Conservation (phyloP, 495 filamentous ascomycete genomes). For the Neurospora sp. region DNA sequence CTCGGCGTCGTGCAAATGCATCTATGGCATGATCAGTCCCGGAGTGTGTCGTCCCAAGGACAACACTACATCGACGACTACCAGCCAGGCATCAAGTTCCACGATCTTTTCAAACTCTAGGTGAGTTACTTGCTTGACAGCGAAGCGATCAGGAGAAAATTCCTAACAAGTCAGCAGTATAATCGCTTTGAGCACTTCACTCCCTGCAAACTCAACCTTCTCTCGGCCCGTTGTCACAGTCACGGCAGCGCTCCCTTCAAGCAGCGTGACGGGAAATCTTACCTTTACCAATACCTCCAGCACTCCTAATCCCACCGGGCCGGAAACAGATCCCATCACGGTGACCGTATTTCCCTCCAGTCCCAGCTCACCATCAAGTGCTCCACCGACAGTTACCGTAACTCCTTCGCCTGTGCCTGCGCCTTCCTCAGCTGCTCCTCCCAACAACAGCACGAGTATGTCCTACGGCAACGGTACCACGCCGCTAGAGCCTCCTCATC, state of each 20-base stretch:
- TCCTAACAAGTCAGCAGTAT: conserved; percentile 1
- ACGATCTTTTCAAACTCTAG: conserved; percentile 10
- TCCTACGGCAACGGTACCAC: not conserved
- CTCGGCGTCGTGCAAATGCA: conserved; percentile 31
- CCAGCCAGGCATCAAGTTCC: conserved; percentile 5
- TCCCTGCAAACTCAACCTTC: conserved; percentile 5
- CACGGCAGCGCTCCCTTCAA: conserved; percentile 5
- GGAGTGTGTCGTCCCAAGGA: conserved; percentile 17
- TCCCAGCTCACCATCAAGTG: not conserved
- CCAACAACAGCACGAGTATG: not conserved
- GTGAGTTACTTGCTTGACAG: not conserved
- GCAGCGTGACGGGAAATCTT: not conserved
- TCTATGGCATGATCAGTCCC: conserved; percentile 14
- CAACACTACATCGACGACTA: conserved; percentile 8
- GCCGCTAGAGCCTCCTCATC: not conserved
- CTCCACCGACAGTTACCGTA: not conserved
- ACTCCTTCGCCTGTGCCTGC: not conserved
- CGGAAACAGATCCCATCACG: conserved; percentile 4
- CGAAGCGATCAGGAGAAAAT: not conserved
- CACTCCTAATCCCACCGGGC: not conserved
- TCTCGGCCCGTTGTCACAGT: not conserved
- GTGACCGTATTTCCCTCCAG: conserved; percentile 7
- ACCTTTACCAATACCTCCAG: not conserved
- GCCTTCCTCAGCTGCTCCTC: not conserved
- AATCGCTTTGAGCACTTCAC: not conserved